Base-by-base conservation (phyloP, 441 rosid genomes). In the Adansonia gregorii region DNA sequence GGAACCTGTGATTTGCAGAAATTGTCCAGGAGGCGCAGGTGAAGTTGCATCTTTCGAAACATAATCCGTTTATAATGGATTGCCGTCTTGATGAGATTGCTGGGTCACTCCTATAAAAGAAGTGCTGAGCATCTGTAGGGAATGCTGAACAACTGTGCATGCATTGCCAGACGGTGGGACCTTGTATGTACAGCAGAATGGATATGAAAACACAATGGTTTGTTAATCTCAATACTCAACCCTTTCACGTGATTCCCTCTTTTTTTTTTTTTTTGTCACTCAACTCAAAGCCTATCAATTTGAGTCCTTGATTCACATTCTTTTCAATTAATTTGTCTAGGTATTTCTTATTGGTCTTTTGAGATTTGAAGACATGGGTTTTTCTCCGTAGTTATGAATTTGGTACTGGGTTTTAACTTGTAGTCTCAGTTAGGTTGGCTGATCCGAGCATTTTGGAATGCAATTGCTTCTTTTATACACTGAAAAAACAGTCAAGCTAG, bases 21-120 rank as follows among this genome's bases (percentile, higher is more conserved):
- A 86, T 88, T 45, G 82, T 90, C 24, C 85, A 75, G 74, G 90
- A 88, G 76, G 86, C 90, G 1, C 85, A 22, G 85, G 90, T 48
- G 93, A 90, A 80, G 82, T 56, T 79, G 82, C 74, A 9, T 87
- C 87, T 74, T 83, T 88, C 9, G 88, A 85, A 68, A 77, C 81
- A 4, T 72, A 87, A 14, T 87, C 89, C 0, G 58, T 80, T 31
- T 10, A 73, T 88, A 69, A 84, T 89, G 89, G 89, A 89, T 78
- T 54, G 76, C 63, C 77, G 58, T 60, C 91, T 89, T 43, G 85
- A 82, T 69, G 78, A 85, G 77, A 79, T 83, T 59, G 85, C 83
- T 19, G 35, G 67, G 69, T 72, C 76, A 41, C 77, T 10, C 59
- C 64, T 68, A 35, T 69, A 73, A 76, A 54, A 45, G 56, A 77